These are phyloP conservation scores for Porphyrellus cyaneotinctus DNA, from an alignment of 768 basidiomycete genomes.

Conservation along the genomic window DNA sequence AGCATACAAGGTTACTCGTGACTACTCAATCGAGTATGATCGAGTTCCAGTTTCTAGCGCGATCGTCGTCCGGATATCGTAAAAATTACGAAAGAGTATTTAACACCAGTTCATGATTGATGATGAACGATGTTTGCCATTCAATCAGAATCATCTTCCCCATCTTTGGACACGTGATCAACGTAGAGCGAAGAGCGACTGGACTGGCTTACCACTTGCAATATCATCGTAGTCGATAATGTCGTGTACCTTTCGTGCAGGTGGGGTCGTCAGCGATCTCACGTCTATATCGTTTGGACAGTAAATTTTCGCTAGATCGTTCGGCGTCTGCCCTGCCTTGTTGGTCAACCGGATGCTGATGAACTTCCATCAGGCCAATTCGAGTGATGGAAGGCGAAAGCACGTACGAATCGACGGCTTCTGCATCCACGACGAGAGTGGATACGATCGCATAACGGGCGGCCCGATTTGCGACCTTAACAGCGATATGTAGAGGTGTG, in stretches of 20 bases:
- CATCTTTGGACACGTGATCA: constrained; percentile 6
- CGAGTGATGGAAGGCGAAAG: not conserved
- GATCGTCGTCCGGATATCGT: not conserved
- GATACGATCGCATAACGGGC: constrained; percentile 21
- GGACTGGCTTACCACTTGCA: constrained; percentile 14
- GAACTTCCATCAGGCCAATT: not conserved
- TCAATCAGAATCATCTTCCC: not conserved
- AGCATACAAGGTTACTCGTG: too few species aligned
- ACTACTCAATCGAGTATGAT: too few species aligned
- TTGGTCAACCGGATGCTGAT: constrained; percentile 23
- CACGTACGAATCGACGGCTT: constrained; percentile 24
- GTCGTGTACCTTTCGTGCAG: constrained; percentile 8
- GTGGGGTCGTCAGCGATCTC: constrained; percentile 17
- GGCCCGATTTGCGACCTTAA: constrained; percentile 12
- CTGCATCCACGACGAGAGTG: constrained; percentile 21
- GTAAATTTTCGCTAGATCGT: constrained; percentile 19
- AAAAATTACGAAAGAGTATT: not conserved
- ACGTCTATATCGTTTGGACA: constrained; percentile 17
- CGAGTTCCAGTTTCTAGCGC: too few species aligned
- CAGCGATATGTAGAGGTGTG: constrained; percentile 29
- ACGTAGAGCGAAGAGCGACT: not conserved
- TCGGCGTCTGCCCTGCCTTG: constrained; percentile 28
- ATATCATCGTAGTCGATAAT: constrained; percentile 17
- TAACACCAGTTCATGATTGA: not conserved
- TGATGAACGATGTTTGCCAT: not conserved